A percentile compares a stretch with the other conserved stretches of the same genome.
Conservation (phyloP, 2,329 filamentous ascomycete species). For the Clonostachys solani region DNA sequence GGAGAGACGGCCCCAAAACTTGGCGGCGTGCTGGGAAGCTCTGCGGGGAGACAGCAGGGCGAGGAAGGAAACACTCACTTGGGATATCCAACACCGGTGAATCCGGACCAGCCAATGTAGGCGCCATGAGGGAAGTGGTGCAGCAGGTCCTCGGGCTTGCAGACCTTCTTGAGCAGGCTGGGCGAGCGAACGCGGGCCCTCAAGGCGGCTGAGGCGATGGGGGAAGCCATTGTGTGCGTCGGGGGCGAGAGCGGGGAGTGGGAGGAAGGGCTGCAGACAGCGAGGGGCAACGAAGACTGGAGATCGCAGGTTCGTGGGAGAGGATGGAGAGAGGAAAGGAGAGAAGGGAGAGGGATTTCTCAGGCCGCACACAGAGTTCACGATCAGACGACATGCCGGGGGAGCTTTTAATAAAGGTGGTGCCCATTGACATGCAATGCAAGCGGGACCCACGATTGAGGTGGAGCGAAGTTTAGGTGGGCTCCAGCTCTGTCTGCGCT, state of each 20-base stretch:
- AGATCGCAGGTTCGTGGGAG: neutral
- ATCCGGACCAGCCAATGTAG: slow-evolving; percentile 90
- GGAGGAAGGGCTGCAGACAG: neutral
- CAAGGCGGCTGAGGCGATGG: slow-evolving; percentile 65
- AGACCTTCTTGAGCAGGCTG: slow-evolving; percentile 75
- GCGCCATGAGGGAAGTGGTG: slow-evolving; percentile 77
- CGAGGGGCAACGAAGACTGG: neutral
- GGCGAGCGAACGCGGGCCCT: slow-evolving; percentile 72
- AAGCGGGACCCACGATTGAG: no score
- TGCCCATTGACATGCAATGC: no score
- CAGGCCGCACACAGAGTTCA: no score
- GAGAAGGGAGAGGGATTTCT: neutral
- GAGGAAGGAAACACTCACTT: slow-evolving; percentile 44
- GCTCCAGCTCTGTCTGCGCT: no score
- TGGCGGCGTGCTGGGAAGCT: neutral
- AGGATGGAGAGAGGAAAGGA: neutral
- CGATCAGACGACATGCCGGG: no score
- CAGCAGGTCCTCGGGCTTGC: slow-evolving; percentile 74
- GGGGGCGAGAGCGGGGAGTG: neutral
- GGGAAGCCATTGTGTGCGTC: slow-evolving; percentile 35
- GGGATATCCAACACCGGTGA: slow-evolving; percentile 86
- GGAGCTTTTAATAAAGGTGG: no score
- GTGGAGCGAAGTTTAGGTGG: no score
- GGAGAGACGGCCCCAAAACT: neutral
- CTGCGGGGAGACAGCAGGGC: neutral